phyloP scores from a whole-genome alignment of 495 filamentous ascomycete genomes.

The Trichocladium uniseriatum region DNA sequence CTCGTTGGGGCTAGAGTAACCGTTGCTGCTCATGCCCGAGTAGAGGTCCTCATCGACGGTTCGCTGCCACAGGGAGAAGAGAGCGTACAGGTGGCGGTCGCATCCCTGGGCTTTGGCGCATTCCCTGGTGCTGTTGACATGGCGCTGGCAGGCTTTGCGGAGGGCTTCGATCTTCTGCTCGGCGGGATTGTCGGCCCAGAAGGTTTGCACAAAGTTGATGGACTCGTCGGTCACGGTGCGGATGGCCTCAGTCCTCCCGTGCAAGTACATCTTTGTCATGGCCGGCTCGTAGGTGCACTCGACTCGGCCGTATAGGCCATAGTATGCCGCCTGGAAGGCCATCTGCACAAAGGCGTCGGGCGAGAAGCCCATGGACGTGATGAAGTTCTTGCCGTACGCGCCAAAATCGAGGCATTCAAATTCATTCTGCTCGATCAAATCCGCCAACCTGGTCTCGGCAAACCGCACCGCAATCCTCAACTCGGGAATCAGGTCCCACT shows the following conservation, averaged over 20 bases:
- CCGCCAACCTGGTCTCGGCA: conserved; percentile 87
- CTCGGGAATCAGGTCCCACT: conserved; percentile 96
- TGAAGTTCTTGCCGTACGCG: conserved; percentile 92
- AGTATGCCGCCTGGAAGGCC: conserved; percentile 98
- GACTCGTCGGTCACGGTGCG: conserved; percentile 74
- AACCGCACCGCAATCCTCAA: conserved; percentile 86
- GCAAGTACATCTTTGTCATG: conserved; percentile 91
- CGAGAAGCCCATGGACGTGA: conserved; percentile 92
- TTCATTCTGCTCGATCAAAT: conserved; percentile 93
- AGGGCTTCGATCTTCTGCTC: conserved; percentile 76
- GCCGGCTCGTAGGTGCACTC: conserved; percentile 96
- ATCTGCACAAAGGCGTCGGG: conserved; percentile 98
- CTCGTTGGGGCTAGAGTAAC: conserved; percentile 51
- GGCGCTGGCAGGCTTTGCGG: conserved; percentile 70
- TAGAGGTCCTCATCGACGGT: conserved; percentile 64
- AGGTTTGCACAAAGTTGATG: conserved; percentile 79
- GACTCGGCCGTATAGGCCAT: conserved; percentile 86
- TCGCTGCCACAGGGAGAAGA: conserved; percentile 93
- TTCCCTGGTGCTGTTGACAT: conserved; percentile 69
- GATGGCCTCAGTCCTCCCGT: conserved; percentile 91
- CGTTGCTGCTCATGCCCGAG: conserved; percentile 42
- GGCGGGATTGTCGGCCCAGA: conserved; percentile 86
- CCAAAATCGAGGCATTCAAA: conserved; percentile 86
- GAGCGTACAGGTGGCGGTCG: conserved; percentile 86
- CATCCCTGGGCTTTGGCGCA: conserved; percentile 90